These are phyloP conservation scores for Carex myosuroides DNA, from an alignment of 176 grass and related monocot genomes.

Conservation along the genomic window DNA sequence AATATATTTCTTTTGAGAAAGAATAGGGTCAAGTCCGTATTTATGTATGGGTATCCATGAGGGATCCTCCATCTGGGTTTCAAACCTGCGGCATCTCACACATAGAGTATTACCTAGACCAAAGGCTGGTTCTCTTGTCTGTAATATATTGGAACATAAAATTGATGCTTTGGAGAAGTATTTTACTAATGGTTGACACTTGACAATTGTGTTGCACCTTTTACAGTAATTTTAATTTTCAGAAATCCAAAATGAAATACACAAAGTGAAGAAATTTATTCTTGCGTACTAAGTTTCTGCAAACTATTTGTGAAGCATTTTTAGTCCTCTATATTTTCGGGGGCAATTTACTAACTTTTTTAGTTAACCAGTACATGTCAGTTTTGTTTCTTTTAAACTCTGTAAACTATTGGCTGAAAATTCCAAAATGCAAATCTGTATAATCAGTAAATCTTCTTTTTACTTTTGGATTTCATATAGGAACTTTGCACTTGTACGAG, in stretches of 20 bases:
- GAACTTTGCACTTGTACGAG: slow-evolving; percentile 85
- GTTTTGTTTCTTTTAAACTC: background rate
- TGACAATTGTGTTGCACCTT: background rate
- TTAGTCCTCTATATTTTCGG: background rate
- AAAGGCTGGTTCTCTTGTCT: too few relatives aligned
- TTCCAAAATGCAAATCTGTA: background rate
- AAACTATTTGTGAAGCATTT: background rate
- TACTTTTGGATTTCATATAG: slow-evolving; percentile 26
- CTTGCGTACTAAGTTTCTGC: background rate
- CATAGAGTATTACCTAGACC: too few relatives aligned
- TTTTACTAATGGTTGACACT: background rate
- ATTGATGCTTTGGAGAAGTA: background rate
- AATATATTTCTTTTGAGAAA: too few relatives aligned
- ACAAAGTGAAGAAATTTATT: background rate
- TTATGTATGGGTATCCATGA: too few relatives aligned
- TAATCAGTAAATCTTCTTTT: background rate
- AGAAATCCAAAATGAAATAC: background rate
- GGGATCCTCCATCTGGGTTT: too few relatives aligned
- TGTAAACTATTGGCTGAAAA: background rate
- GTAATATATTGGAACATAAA: background rate
- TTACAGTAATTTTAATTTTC: background rate
- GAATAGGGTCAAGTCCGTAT: too few relatives aligned
- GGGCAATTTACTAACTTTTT: background rate
- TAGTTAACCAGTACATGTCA: background rate
- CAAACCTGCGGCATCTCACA: background rate